These are phyloP conservation scores for Elymus sibiricus DNA, from an alignment of 176 grass and related monocot genomes.

Conservation along the genomic window DNA sequence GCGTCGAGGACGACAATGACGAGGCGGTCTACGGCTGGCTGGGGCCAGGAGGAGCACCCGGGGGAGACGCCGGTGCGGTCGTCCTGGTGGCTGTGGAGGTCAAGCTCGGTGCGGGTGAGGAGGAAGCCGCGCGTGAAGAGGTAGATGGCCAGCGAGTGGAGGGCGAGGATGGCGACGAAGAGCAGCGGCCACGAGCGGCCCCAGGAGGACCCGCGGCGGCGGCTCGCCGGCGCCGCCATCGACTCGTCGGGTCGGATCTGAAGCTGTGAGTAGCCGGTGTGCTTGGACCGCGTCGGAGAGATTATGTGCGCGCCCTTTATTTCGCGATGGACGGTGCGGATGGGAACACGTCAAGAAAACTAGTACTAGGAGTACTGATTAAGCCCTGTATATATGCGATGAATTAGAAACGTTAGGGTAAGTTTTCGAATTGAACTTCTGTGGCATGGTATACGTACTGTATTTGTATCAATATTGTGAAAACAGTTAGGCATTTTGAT, in stretches of 20 bases:
- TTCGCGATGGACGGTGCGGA: neutral
- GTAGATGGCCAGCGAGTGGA: constrained; percentile 61
- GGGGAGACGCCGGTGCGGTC: constrained; percentile 44
- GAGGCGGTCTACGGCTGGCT: constrained; percentile 57
- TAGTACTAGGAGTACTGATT: neutral
- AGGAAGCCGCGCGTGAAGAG: constrained; percentile 98
- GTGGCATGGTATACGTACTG: too few species aligned
- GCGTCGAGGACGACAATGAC: constrained; percentile 83
- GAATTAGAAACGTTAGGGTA: too few species aligned
- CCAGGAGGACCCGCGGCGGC: neutral
- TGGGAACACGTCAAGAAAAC: neutral
- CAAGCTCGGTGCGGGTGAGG: constrained; percentile 87
- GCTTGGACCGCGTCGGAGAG: neutral
- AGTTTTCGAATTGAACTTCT: too few species aligned
- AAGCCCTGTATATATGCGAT: too few species aligned
- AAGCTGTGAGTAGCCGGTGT: neutral
- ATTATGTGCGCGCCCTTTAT: neutral
- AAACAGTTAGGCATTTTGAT: too few species aligned
- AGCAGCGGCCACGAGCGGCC: constrained; percentile 23
- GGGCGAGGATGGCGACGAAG: constrained; percentile 49
- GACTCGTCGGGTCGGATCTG: neutral
- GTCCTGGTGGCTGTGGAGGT: constrained; percentile 56
- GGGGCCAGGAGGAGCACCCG: constrained; percentile 51
- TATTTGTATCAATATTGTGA: too few species aligned
- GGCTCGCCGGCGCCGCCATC: constrained; percentile 35